Base-by-base conservation (phyloP, 169 alveolate genomes). In the Eimeria necatrix region DNA sequence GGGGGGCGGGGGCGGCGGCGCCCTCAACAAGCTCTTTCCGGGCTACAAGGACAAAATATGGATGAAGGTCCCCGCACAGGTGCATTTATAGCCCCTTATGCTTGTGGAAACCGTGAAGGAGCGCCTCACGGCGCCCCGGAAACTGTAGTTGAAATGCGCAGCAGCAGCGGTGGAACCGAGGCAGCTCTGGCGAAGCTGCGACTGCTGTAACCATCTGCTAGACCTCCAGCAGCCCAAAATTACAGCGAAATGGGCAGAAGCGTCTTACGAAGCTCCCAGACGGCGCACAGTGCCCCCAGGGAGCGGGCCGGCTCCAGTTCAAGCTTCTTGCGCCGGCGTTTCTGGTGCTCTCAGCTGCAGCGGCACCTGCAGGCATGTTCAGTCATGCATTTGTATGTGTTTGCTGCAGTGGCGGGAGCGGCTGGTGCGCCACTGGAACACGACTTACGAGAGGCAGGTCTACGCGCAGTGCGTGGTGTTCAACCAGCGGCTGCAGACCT, bases 41-140 rank as follows among this genome's bases (percentile, higher is more conserved):
- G 98, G 98, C 76, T 97, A 97, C 95, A 97, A 97, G 94, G 98
- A 97, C 93, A 97, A 97, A 94, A 80, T 97, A 85, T 97, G 98
- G 98, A 80, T 95, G 93, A 97, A 96, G 93, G 96, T 97, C 81
- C 98, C 98, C 22, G 92, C 95, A 32, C 94, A 96, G 76, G 98
- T 97, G 96, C 90, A 10, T 32, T 22, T 26, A 56, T 12, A 56
- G 22, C 2, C 68, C 12, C 18, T 56, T 16, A 56, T 56, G 0
- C 22, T 3, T 12, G 68, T 16, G 18, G 68, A 56, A 56, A 56
- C 18, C 12, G 4, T 12, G 68, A 56, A 56, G 18, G 22, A 56
- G 12, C 68, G 68, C 12, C 68, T 12, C 68, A 56, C 68, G 97
- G 48, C 95, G 96, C 91, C 96, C 96, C 22, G 97, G 98, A 98